A percentile compares a stretch with the other conserved stretches of the same genome.
phyloP scores from a whole-genome alignment of 2,329 filamentous ascomycete genomes.

The Xylariales sp. region DNA sequence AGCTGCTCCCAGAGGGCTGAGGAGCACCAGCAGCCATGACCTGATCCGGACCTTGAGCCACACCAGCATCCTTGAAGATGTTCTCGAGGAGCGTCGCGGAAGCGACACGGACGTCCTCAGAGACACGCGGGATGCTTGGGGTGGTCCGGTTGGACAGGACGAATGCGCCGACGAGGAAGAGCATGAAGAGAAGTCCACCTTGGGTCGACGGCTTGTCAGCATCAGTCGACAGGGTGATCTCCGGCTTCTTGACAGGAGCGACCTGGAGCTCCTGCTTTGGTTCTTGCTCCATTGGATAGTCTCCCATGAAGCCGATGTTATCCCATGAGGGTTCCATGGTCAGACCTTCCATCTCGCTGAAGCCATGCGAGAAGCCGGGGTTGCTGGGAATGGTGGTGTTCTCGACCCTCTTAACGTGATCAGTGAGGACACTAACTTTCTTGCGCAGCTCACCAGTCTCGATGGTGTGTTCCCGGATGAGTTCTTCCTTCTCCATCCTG shows the following conservation, averaged over 20 bases:
- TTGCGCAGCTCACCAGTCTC: constrained; percentile 90
- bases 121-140: constrained; percentile 69
- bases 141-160: constrained; percentile 81
- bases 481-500: constrained; percentile 84
- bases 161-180: constrained; percentile 93
- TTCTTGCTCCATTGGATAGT: constrained; percentile 60
- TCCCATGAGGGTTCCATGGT: constrained; percentile 82
- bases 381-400: constrained; percentile 54
- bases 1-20: constrained; percentile 47
- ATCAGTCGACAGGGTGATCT: constrained; percentile 40
- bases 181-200: constrained; percentile 84
- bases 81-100: constrained; percentile 75
- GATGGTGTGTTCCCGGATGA: constrained; percentile 82
- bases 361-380: constrained; percentile 65
- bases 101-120: constrained; percentile 74
- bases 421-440: constrained; percentile 79
- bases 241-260: constrained; percentile 50
- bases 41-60: constrained; percentile 39
- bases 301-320: constrained; percentile 71
- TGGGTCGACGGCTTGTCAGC: constrained; percentile 66
- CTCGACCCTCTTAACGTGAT: constrained; percentile 68
- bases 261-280: constrained; percentile 57
- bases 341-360: constrained; percentile 78
- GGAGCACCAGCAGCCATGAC: constrained; percentile 42
- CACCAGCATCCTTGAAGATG: constrained; percentile 76